Percentiles rank a stretch among this genome's conserved stretches.
Evolutionary conservation across 257 asterid species (phyloP).

Genomic region (Solanum pennellii): DNA sequence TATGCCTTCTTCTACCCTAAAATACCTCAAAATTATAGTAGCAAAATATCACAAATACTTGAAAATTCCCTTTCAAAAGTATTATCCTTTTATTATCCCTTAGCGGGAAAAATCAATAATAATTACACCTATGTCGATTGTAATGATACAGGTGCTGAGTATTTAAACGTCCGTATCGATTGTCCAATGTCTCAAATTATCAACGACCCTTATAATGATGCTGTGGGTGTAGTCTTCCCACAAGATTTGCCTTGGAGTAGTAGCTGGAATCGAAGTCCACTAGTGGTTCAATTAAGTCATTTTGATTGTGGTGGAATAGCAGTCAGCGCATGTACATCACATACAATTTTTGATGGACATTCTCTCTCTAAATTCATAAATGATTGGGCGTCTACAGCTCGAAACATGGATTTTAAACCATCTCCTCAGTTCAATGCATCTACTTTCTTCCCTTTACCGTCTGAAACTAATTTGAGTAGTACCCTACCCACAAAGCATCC

Average conservation of each 20-base stretch:
- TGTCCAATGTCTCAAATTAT: background rate
- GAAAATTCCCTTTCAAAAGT: background rate
- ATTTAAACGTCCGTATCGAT: background rate
- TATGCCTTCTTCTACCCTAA: background rate
- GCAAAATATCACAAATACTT: background rate
- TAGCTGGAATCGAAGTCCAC: background rate
- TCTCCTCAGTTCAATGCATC: background rate
- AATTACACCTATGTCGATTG: background rate
- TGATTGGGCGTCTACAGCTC: background rate
- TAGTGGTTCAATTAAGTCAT: background rate
- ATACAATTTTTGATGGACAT: background rate
- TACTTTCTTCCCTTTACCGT: background rate
- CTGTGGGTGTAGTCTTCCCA: background rate
- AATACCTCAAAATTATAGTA: background rate
- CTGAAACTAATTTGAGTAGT: background rate
- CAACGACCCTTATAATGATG: background rate
- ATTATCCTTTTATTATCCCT: background rate
- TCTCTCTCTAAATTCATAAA: background rate
- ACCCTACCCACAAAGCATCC: background rate
- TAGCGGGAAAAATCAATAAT: background rate
- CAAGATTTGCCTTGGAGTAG: background rate
- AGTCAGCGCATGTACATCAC: background rate
- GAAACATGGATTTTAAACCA: background rate
- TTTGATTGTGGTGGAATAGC: background rate
- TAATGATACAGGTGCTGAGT: background rate